These are phyloP conservation scores for Inga laurina DNA, from an alignment of 306 rosid genomes.

Conservation along the genomic window DNA sequence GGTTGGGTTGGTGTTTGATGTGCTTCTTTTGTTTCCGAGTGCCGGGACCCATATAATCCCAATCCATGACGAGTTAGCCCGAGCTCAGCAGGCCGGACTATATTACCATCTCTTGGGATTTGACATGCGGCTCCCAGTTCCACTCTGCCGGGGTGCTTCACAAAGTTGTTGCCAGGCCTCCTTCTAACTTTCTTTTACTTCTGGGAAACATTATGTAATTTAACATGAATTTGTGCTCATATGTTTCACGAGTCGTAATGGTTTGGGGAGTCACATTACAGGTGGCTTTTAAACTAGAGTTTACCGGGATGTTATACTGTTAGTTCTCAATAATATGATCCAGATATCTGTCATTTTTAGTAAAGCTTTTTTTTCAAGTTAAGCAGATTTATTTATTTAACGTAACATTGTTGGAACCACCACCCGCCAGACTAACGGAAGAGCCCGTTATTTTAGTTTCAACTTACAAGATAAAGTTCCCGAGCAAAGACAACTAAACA, in stretches of 20 bases:
- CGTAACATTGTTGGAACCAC: neutral
- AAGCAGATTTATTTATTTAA: neutral
- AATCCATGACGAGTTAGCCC: too few relatives aligned
- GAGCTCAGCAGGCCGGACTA: too few relatives aligned
- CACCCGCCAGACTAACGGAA: neutral
- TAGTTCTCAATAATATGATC: neutral
- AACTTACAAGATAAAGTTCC: neutral
- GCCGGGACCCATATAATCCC: too few relatives aligned
- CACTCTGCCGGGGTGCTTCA: neutral
- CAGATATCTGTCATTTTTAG: too few relatives aligned
- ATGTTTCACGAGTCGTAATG: neutral
- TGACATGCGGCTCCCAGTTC: neutral
- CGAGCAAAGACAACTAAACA: neutral
- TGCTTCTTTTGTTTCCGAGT: too few relatives aligned
- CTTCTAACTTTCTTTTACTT: neutral
- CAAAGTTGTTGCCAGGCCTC: neutral
- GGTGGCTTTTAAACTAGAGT: neutral
- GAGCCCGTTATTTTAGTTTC: neutral
- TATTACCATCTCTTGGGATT: neutral
- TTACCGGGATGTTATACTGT: neutral
- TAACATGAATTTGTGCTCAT: neutral
- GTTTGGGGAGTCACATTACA: neutral
- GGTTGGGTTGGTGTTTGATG: too few relatives aligned
- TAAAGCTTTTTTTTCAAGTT: neutral
- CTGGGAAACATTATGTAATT: neutral